Evolutionary conservation across 1,139 yeast species (phyloP).

Genomic region (Spathaspora sp.): DNA sequence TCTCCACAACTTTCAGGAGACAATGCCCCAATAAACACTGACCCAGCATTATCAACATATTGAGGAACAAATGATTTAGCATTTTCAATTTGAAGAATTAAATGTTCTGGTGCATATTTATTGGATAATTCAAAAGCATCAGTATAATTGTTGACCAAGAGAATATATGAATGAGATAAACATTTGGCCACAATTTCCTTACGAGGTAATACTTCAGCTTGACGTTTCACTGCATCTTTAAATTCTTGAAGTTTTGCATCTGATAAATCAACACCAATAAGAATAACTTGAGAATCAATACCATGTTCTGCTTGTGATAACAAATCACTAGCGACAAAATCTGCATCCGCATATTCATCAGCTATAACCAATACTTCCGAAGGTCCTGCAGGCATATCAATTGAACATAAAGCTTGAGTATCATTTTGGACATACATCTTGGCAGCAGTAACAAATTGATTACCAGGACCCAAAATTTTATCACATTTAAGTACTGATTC

Average conservation of each 20-base stretch:
- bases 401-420: constrained; percentile 89
- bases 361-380: constrained; percentile 95
- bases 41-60: constrained; percentile 87
- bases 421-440: constrained; percentile 97
- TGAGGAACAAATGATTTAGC: constrained; percentile 71
- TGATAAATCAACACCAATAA: constrained; percentile 76
- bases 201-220: constrained; percentile 87
- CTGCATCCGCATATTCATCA: constrained; percentile 83
- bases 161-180: constrained; percentile 85
- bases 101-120: constrained; percentile 94
- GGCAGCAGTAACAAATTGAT: constrained; percentile 98
- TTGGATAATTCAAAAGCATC: constrained; percentile 85
- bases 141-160: constrained; percentile 63
- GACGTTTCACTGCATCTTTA: constrained; percentile 78
- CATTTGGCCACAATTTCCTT: constrained; percentile 90
- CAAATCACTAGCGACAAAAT: constrained; percentile 92
- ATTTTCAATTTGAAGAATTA: constrained; percentile 82
- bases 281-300: constrained; percentile 92
- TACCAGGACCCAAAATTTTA: constrained; percentile 97
- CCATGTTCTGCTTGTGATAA: constrained; percentile 99
- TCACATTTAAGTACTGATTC: constrained; percentile 89
- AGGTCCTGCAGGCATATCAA: constrained; percentile 99
- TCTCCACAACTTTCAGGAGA: constrained; percentile 99
- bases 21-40: constrained; percentile 92
- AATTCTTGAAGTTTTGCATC: constrained; percentile 60